phyloP scores from a whole-genome alignment of 2,329 filamentous ascomycete genomes.

The Fusarium sp. region DNA sequence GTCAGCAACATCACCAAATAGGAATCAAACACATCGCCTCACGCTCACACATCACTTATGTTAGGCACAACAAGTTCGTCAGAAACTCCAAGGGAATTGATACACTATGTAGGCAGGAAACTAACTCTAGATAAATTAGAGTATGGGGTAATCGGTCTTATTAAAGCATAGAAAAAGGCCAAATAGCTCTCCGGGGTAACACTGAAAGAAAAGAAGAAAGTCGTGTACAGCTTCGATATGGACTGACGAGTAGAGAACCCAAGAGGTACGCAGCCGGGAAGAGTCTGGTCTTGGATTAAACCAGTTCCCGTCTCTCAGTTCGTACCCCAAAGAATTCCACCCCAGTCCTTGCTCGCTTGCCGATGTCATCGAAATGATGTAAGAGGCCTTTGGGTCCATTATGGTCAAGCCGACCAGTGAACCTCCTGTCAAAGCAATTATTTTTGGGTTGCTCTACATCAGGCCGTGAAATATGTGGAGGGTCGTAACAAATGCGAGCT shows the following conservation, averaged over 20 bases:
- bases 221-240: slow-evolving; percentile 41
- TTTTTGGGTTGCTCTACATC: slow-evolving; percentile 45
- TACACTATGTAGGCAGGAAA: slow-evolving; percentile 44
- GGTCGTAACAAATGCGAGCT: slow-evolving; percentile 47
- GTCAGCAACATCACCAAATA: neutral
- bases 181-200: slow-evolving; percentile 50
- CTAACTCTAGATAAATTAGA: slow-evolving; percentile 48
- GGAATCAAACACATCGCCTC: neutral
- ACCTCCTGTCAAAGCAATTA: slow-evolving; percentile 38
- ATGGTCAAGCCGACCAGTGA: slow-evolving; percentile 27
- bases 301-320: neutral
- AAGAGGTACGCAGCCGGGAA: slow-evolving; percentile 14
- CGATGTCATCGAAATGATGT: slow-evolving; percentile 35
- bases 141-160: slow-evolving; percentile 50
- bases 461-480: slow-evolving; percentile 47
- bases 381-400: slow-evolving; percentile 32
- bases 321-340: slow-evolving; percentile 13
- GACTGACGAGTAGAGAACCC: slow-evolving; percentile 5
- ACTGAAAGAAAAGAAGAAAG: slow-evolving; percentile 53
- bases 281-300: slow-evolving; percentile 10
- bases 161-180: slow-evolving; percentile 54
- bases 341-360: slow-evolving; percentile 38
- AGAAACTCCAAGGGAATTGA: slow-evolving; percentile 41
- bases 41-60: neutral
- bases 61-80: neutral